Conservation (phyloP, 2,329 filamentous ascomycete genomes). For the Paecilomyces sp. region DNA sequence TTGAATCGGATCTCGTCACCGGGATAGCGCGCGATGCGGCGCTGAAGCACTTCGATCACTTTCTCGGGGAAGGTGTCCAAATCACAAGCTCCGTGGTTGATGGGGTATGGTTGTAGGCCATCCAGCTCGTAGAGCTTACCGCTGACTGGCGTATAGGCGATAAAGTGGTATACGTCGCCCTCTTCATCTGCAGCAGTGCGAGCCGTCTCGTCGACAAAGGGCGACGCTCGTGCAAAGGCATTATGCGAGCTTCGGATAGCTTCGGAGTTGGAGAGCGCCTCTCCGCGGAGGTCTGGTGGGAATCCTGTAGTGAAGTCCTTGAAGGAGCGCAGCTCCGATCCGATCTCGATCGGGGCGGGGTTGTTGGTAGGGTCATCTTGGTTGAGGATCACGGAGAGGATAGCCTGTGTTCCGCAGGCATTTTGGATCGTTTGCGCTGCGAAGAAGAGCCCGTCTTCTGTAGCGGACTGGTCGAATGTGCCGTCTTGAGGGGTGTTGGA, state of each 20-base stretch:
- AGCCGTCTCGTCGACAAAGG: constrained; percentile 87
- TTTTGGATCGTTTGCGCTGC: constrained; percentile 97
- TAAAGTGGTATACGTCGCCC: constrained; percentile 87
- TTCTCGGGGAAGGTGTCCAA: constrained; percentile 66
- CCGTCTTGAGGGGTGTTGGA: constrained; percentile 69
- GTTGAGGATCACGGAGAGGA: constrained; percentile 87
- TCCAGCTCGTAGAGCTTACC: constrained; percentile 88
- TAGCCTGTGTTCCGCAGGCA: constrained; percentile 91
- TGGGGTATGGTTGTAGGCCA: constrained; percentile 86
- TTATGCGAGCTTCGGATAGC: constrained; percentile 77
- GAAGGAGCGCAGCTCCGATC: constrained; percentile 64
- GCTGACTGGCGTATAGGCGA: constrained; percentile 81
- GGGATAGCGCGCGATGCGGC: constrained; percentile 78
- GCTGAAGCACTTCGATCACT: constrained; percentile 80
- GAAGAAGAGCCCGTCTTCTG: constrained; percentile 74
- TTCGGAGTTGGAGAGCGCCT: constrained; percentile 64
- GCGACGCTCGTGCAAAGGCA: constrained; percentile 78
- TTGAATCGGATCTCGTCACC: constrained; percentile 90
- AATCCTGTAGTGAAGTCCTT: constrained; percentile 83
- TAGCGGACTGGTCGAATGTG: constrained; percentile 66
- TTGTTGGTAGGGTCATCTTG: constrained; percentile 43
- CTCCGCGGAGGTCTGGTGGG: constrained; percentile 66
- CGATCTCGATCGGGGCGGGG: constrained; percentile 56
- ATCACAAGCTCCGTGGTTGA: constrained; percentile 72
- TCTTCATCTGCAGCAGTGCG: constrained; percentile 65